Base-by-base conservation (phyloP, 352 stramenopile genomes). In the Detonula confervacea region DNA sequence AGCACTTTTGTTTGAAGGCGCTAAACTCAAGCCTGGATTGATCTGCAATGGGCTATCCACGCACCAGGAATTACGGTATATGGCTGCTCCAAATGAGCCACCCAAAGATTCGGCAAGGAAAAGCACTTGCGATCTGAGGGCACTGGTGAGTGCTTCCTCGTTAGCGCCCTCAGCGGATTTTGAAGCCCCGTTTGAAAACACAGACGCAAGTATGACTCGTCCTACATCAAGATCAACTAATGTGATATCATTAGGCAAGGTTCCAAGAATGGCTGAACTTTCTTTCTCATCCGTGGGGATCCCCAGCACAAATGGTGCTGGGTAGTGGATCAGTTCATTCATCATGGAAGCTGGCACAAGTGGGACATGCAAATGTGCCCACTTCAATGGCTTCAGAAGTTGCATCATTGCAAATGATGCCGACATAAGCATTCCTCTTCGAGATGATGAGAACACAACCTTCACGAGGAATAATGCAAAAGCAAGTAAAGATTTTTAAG, bases 191-290 rank as follows among this genome's bases (percentile, higher is more conserved):
- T 86, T 52, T 4, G 79, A 71, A 76, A 92, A 90, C 44, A 72
- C 65, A 63, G 83, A 78, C 44, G 89, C 87, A 66, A 94, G 65
- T 52, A 94, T 94, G 1, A 94, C 89, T 60, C 87, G 61, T 4
- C 89, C 89, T 20, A 92, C 84, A 67, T 94, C 89, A 66, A 94
- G 75, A 71, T 94, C 87, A 33, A 94, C 86, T 60, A 94, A 62
- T 18, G 87, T 92, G 0, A 94, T 80, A 82, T 94, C 89, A 46
- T 64, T 44, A 29, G 89, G 89, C 24, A 94, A 63, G 24, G 85
- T 79, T 33, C 73, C 80, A 35, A 94, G 75, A 29, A 93, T 73
- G n/a, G 75, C 78, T 25, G 83, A 60, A 61, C 80, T 89, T 20
- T 85, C 71, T 44, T 77, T 78, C 44, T 91, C 86, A 69, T 93